phyloP scores from a whole-genome alignment of 83 land plant genomes.

The Thuja plicata region DNA sequence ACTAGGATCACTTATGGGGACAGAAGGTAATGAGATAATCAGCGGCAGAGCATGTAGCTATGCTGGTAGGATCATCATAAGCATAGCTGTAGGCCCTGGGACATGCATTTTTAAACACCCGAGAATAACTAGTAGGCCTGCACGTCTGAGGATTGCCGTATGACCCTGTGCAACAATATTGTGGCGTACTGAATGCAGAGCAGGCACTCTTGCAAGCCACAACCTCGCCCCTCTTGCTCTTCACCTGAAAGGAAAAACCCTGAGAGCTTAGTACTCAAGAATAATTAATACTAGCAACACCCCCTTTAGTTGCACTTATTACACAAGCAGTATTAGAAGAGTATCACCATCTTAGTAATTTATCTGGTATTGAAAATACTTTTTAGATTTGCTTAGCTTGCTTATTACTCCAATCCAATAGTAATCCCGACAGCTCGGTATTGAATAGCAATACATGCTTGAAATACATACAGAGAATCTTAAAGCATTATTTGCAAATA shows the following conservation, averaged over 20 bases:
- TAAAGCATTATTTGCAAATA: too few species aligned
- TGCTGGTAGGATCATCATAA: conserved; percentile 71
- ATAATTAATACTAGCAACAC: too few species aligned
- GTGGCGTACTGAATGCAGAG: conserved; percentile 50
- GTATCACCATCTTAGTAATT: too few species aligned
- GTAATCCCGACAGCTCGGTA: too few species aligned
- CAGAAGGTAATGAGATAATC: conserved; percentile 69
- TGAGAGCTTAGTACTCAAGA: too few species aligned
- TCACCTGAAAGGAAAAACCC: background rate
- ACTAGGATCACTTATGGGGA: conserved; percentile 27
- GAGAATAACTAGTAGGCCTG: conserved; percentile 64
- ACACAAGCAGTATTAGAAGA: too few species aligned
- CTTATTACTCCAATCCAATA: too few species aligned
- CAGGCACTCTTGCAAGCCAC: conserved; percentile 68
- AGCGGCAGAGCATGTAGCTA: conserved; percentile 56
- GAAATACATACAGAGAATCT: too few species aligned
- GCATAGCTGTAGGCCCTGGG: conserved; percentile 80
- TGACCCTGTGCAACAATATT: conserved; percentile 78
- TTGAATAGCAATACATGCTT: too few species aligned
- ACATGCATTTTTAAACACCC: conserved; percentile 69
- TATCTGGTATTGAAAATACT: too few species aligned
- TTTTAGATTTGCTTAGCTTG: too few species aligned
- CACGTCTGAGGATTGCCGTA: conserved; percentile 66
- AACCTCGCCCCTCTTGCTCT: conserved; percentile 19
- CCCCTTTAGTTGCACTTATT: too few species aligned